These are phyloP conservation scores for Diophrys appendiculata DNA, from an alignment of 73 alveolate genomes.

Conservation along the genomic window DNA sequence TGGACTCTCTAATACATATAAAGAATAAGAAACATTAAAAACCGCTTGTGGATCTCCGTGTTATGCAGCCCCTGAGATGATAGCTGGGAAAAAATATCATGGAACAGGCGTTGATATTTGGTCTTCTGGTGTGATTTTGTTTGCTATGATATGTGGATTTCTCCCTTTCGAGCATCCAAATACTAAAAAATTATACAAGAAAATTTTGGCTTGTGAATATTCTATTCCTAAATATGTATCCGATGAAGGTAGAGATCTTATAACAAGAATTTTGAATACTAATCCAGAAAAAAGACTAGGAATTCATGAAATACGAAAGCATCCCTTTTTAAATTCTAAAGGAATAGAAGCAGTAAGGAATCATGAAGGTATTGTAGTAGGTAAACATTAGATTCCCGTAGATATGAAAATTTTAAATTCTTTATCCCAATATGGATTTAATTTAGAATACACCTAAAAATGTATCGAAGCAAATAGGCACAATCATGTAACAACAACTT, in stretches of 20 bases:
- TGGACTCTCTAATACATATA: slow-evolving; percentile 67
- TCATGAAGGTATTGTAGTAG: slow-evolving; percentile 70
- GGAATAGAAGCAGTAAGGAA: slow-evolving; percentile 50
- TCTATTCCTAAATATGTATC: slow-evolving; percentile 68
- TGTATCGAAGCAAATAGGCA: slow-evolving; percentile 92
- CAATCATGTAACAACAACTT: slow-evolving; percentile 92
- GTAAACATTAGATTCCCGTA: slow-evolving; percentile 57
- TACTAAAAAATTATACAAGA: slow-evolving; percentile 78
- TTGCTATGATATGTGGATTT: slow-evolving; percentile 91
- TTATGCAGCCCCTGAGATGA: slow-evolving; percentile 96
- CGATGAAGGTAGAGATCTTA: neutral
- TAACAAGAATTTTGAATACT: slow-evolving; percentile 69
- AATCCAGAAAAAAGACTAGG: slow-evolving; percentile 86
- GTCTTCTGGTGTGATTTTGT: slow-evolving; percentile 91
- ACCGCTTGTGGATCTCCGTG: slow-evolving; percentile 93
- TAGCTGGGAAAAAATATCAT: slow-evolving; percentile 76
- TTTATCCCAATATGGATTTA: slow-evolving; percentile 33
- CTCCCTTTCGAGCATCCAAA: slow-evolving; percentile 93
- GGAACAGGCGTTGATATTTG: slow-evolving; percentile 83
- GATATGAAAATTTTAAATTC: slow-evolving; percentile 42
- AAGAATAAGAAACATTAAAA: slow-evolving; percentile 45
- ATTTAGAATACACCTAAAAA: slow-evolving; percentile 79
- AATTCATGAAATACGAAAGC: slow-evolving; percentile 81
- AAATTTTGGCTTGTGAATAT: slow-evolving; percentile 77
- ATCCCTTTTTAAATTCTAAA: slow-evolving; percentile 91